A percentile compares a stretch with the other conserved stretches of the same genome.
phyloP scores from a whole-genome alignment of 768 basidiomycete genomes.

The Phaffia australis region DNA sequence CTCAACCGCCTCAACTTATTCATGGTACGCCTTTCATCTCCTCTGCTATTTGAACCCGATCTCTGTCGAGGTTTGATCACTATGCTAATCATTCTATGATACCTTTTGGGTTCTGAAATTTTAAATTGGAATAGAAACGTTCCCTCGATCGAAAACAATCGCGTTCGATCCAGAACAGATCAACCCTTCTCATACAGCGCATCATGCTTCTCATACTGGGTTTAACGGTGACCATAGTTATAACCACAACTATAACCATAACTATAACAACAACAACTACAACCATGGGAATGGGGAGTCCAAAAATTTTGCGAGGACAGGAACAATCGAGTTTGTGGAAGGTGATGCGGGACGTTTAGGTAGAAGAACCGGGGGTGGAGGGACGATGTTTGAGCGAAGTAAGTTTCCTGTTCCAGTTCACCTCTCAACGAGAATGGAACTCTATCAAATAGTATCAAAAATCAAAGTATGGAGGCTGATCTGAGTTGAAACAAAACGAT shows the following conservation, averaged over 20 bases:
- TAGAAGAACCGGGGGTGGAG: constrained; percentile 13
- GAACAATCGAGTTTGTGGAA: constrained; percentile 26
- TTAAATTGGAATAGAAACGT: constrained; percentile 28
- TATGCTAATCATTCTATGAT: neutral
- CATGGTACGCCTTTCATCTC: neutral
- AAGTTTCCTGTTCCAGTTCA: neutral
- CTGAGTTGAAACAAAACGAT: too few relatives aligned
- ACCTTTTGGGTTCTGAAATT: neutral
- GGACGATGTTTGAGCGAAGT: constrained; percentile 21
- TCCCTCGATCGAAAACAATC: constrained; percentile 39
- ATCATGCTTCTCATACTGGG: neutral
- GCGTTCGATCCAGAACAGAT: constrained; percentile 33
- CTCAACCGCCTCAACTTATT: too few relatives aligned
- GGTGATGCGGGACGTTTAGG: neutral
- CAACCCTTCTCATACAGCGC: constrained; percentile 8
- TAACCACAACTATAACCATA: neutral
- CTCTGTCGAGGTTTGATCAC: too few relatives aligned
- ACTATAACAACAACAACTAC: too few relatives aligned
- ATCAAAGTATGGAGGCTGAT: neutral
- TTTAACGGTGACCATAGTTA: neutral
- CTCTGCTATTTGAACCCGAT: neutral
- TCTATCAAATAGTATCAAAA: neutral
- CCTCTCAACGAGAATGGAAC: too few relatives aligned
- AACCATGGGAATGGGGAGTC: neutral
- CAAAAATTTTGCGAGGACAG: constrained; percentile 29